Evolutionary conservation across 495 filamentous ascomycete genomes (phyloP).

Genomic region (Xylaria venustula): DNA sequence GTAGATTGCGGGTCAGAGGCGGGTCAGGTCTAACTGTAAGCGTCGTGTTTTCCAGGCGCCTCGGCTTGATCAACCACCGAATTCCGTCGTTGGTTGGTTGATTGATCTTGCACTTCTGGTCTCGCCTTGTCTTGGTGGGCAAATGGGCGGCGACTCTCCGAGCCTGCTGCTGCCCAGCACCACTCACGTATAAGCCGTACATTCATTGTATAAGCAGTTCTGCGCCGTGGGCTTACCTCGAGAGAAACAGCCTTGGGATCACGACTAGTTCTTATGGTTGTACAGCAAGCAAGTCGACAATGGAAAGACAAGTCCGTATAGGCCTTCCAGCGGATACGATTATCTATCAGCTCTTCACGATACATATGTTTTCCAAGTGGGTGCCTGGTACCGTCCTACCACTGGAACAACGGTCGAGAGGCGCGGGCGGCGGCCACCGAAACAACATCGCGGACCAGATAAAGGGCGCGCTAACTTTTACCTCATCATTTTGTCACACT

Average conservation of each 20-base stretch:
- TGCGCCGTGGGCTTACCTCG: too few relatives aligned
- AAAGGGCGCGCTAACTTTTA: background rate
- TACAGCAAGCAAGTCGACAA: too few relatives aligned
- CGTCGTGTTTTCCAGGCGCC: background rate
- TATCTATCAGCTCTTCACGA: too few relatives aligned
- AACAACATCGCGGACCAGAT: background rate
- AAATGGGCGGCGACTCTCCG: too few relatives aligned
- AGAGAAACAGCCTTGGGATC: too few relatives aligned
- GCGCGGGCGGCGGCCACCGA: constrained; percentile 2
- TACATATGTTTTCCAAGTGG: too few relatives aligned
- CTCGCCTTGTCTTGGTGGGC: background rate
- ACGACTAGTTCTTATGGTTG: too few relatives aligned
- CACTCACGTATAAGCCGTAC: too few relatives aligned
- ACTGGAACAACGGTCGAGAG: background rate
- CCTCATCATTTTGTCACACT: constrained; percentile 10
- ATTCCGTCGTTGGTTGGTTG: background rate
- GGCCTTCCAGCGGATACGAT: too few relatives aligned
- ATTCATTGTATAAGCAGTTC: too few relatives aligned
- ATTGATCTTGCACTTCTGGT: background rate
- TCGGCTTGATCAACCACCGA: constrained; percentile 6
- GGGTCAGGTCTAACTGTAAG: background rate
- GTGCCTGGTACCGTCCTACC: background rate
- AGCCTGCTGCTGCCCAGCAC: too few relatives aligned
- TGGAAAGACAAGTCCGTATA: too few relatives aligned
- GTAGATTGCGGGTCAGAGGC: background rate